These are phyloP conservation scores for Rhodosporidiobolus sp. DNA, from an alignment of 768 basidiomycete species.

Conservation along the genomic window DNA sequence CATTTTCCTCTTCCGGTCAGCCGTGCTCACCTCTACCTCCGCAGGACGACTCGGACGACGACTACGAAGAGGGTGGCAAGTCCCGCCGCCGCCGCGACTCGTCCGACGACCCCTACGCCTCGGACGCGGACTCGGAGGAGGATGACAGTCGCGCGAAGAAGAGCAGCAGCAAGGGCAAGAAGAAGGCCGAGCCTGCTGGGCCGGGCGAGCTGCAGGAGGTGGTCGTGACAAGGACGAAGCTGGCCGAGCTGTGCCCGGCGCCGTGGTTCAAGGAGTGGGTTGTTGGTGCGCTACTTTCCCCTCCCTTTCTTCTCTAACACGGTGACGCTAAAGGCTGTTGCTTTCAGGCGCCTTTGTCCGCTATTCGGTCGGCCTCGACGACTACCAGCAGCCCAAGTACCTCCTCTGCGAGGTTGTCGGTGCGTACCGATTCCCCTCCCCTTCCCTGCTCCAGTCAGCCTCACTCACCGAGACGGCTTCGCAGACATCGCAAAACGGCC, in stretches of 20 bases:
- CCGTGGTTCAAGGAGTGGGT: constrained; percentile 85
- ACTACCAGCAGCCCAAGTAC: constrained; percentile 60
- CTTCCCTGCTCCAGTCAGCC: too few species aligned
- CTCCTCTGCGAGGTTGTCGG: constrained; percentile 76
- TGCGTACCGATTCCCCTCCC: constrained; percentile 44
- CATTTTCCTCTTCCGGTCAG: background rate
- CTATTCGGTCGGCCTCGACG: constrained; percentile 68
- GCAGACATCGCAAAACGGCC: background rate
- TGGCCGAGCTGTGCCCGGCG: constrained; percentile 68
- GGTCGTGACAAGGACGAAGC: constrained; percentile 63
- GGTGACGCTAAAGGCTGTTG: background rate
- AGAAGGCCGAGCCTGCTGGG: constrained; percentile 56
- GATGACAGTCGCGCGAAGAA: constrained; percentile 60
- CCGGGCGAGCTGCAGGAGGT: constrained; percentile 62
- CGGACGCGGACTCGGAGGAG: constrained; percentile 57
- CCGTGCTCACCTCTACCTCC: background rate
- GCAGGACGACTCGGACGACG: constrained; percentile 48
- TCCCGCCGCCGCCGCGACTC: constrained; percentile 49
- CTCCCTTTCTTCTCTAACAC: constrained; percentile 1
- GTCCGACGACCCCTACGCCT: background rate
- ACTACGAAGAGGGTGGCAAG: constrained; percentile 49
- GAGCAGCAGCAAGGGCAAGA: constrained; percentile 46
- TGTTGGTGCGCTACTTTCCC: constrained; percentile 57
- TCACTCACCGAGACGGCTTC: too few species aligned
- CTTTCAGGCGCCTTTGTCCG: constrained; percentile 76